Evolutionary conservation across 805 yeast genomes (phyloP).

Genomic region (Ogataea sp.): DNA sequence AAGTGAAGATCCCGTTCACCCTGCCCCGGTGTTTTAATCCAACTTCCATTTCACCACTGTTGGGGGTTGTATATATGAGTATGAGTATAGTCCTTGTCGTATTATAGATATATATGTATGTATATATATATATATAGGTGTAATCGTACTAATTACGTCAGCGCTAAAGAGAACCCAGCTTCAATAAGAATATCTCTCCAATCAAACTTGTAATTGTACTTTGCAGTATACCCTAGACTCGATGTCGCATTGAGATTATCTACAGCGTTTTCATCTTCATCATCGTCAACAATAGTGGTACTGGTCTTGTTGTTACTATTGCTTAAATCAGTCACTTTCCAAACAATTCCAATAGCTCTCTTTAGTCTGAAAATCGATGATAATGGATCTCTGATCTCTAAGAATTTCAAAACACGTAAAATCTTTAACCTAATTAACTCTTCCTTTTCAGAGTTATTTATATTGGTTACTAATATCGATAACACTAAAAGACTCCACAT

Average conservation of each 20-base stretch:
- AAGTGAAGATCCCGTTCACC: too few species aligned
- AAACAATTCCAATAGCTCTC: conserved; percentile 19
- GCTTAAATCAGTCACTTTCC: conserved; percentile 17
- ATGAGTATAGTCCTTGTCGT: too few species aligned
- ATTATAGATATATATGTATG: too few species aligned
- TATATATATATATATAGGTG: not conserved
- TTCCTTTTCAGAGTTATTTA: conserved; percentile 6
- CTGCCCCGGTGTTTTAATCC: not conserved
- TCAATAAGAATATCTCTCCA: conserved; percentile 21
- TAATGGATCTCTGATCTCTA: conserved; percentile 21
- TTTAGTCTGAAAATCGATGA: conserved; percentile 14
- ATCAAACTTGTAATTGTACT: conserved; percentile 8
- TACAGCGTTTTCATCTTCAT: not conserved
- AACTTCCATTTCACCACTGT: too few species aligned
- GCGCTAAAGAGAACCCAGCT: conserved; percentile 17
- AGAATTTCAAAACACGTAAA: conserved; percentile 10
- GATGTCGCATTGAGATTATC: too few species aligned
- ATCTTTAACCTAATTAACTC: conserved; percentile 9
- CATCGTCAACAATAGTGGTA: not conserved
- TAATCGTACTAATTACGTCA: conserved; percentile 11
- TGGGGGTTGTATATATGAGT: too few species aligned
- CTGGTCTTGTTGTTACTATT: not conserved
- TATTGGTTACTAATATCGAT: conserved; percentile 9
- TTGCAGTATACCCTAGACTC: not conserved
- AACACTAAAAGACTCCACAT: conserved; percentile 24